Conservation (phyloP, 2,329 filamentous ascomycete species). For the Pyricularia grisea region DNA sequence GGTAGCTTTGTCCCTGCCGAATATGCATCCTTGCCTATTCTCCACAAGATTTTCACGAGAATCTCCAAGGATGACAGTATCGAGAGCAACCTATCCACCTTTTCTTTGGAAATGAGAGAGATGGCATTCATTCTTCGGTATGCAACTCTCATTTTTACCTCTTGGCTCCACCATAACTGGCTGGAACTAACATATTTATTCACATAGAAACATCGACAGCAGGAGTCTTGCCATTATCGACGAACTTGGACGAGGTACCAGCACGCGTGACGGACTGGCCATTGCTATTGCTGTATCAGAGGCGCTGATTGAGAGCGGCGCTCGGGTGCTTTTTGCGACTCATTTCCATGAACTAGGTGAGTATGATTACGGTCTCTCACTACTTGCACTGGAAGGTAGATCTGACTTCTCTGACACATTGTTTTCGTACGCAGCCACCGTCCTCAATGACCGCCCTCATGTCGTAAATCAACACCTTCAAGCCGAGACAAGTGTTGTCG, state of each 20-base stretch:
- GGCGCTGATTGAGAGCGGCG: slow-evolving; percentile 68
- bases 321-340: slow-evolving; percentile 85
- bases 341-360: slow-evolving; percentile 73
- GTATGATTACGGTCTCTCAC: not conserved
- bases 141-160: not conserved
- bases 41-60: slow-evolving; percentile 77
- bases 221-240: slow-evolving; percentile 79
- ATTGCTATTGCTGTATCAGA: slow-evolving; percentile 89
- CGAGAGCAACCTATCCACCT: slow-evolving; percentile 86
- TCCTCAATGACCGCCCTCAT: slow-evolving; percentile 64
- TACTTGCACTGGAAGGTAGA: not conserved
- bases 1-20: slow-evolving; percentile 83
- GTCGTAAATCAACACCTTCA: slow-evolving; percentile 77
- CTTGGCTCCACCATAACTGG: not conserved
- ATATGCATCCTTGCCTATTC: slow-evolving; percentile 72
- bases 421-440: slow-evolving; percentile 42
- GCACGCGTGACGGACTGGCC: slow-evolving; percentile 76
- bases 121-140: slow-evolving; percentile 80
- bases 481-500: slow-evolving; percentile 46
- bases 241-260: slow-evolving; percentile 85
- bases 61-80: slow-evolving; percentile 81
- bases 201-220: slow-evolving; percentile 58
- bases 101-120: slow-evolving; percentile 91
- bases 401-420: not conserved
- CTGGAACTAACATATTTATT: not conserved